Conservation (phyloP, 1,284 basidiomycete species). For the Xerocomus nothofagi region DNA sequence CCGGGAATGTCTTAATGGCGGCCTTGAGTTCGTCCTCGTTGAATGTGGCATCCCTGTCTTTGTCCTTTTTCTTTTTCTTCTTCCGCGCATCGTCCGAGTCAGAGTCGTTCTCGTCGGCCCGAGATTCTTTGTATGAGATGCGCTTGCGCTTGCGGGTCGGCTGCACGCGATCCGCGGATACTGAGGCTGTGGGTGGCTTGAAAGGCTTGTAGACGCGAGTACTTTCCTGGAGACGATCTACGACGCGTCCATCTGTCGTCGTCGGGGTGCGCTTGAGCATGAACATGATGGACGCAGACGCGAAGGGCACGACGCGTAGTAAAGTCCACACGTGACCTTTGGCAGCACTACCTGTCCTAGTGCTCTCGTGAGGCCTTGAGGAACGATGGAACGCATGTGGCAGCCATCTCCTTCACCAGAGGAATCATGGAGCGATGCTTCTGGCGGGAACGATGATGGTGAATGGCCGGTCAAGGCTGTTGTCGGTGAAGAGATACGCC, state of each 20-base stretch:
- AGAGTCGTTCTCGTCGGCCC: slow-evolving; percentile 47
- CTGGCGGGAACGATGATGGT: slow-evolving; percentile 28
- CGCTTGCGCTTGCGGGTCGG: slow-evolving; percentile 80
- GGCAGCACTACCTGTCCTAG: too few species aligned
- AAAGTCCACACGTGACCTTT: slow-evolving; percentile 22
- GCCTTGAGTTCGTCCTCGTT: slow-evolving; percentile 59
- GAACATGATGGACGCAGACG: slow-evolving; percentile 8
- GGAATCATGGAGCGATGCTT: slow-evolving; percentile 37
- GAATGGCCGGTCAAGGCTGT: slow-evolving; percentile 40
- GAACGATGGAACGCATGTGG: slow-evolving; percentile 23
- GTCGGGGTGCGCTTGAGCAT: slow-evolving; percentile 74
- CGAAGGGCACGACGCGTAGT: slow-evolving; percentile 6
- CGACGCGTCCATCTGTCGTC: slow-evolving; percentile 62
- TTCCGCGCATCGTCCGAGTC: slow-evolving; percentile 52
- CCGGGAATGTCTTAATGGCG: slow-evolving; percentile 76
- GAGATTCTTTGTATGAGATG: slow-evolving; percentile 73
- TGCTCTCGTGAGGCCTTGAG: slow-evolving; percentile 1
- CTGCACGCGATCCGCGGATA: slow-evolving; percentile 53
- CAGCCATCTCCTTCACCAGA: slow-evolving; percentile 33
- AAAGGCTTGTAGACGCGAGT: slow-evolving; percentile 75
- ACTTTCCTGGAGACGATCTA: slow-evolving; percentile 70
- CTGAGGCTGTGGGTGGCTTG: slow-evolving; percentile 64
- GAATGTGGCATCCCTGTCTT: slow-evolving; percentile 52
- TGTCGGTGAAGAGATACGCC: slow-evolving; percentile 41
- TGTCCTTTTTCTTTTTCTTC: slow-evolving; percentile 59